A percentile compares a stretch with the other conserved stretches of the same genome.
Conservation (phyloP, 1,284 basidiomycete species). For the Agaricales sp. region DNA sequence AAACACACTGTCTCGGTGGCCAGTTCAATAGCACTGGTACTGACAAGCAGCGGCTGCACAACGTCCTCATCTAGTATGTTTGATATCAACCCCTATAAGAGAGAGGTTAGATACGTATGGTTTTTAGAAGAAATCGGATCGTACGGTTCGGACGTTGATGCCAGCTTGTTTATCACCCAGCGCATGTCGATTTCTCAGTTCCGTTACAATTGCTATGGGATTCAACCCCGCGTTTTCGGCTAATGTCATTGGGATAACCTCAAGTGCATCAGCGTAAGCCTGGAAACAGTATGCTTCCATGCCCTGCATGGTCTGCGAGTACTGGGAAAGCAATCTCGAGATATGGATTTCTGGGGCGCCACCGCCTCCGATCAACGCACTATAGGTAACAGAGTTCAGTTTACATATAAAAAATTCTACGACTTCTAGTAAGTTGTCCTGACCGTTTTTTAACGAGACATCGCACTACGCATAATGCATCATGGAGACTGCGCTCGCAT, state of each 20-base stretch:
- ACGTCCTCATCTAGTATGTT: slow-evolving; percentile 98
- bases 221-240: slow-evolving; percentile 99
- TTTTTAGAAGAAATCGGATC: background rate
- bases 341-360: slow-evolving; percentile 98
- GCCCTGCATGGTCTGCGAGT: slow-evolving; percentile 90
- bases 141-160: slow-evolving; percentile 94
- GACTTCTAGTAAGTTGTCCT: slow-evolving; percentile 14
- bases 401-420: slow-evolving; percentile 8
- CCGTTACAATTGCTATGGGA: slow-evolving; percentile 97
- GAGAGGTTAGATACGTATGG: slow-evolving; percentile 4
- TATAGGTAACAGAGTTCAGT: slow-evolving; percentile 20
- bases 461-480: slow-evolving; percentile 95
- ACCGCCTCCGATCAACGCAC: slow-evolving; percentile 93
- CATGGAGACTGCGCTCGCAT: slow-evolving; percentile 94
- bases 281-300: slow-evolving; percentile 99
- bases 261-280: slow-evolving; percentile 95
- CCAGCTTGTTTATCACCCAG: slow-evolving; percentile 92
- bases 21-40: slow-evolving; percentile 92
- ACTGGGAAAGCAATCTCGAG: slow-evolving; percentile 86
- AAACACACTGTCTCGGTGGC: slow-evolving; percentile 97
- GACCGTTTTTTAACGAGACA: slow-evolving; percentile 98
- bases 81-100: slow-evolving; percentile 77
- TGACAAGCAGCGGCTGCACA: slow-evolving; percentile 91
- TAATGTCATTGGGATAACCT: slow-evolving; percentile 95
- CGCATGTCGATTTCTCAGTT: slow-evolving; percentile 94